Conservation (phyloP, 768 basidiomycete species). For the Tylopilus cervinicoccineus region DNA sequence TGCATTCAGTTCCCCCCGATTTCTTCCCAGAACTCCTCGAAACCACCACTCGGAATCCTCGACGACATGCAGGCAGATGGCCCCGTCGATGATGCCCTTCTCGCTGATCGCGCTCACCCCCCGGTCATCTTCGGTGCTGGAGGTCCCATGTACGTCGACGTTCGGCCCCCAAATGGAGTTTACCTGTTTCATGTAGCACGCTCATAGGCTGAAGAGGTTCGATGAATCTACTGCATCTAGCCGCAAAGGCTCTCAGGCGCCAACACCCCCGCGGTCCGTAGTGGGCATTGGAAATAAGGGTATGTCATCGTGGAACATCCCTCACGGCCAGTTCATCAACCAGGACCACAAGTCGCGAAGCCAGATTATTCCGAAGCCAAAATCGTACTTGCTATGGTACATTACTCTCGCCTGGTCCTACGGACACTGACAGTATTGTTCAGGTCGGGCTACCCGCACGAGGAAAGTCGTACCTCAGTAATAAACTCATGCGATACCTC, state of each 20-base stretch:
- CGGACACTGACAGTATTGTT: not conserved
- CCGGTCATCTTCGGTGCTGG: conserved; percentile 69
- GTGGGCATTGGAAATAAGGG: conserved; percentile 90
- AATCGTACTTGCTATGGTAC: conserved; percentile 96
- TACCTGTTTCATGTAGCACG: not conserved
- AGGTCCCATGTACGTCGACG: conserved; percentile 58
- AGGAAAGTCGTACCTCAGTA: conserved; percentile 97
- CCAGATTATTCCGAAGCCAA: conserved; percentile 99
- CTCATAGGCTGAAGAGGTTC: conserved; percentile 68
- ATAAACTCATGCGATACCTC: conserved; percentile 95
- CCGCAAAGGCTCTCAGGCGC: conserved; percentile 64
- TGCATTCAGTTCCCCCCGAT: conserved; percentile 9
- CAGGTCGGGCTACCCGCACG: conserved; percentile 97
- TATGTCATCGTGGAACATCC: conserved; percentile 23
- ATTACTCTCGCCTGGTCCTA: conserved; percentile 6
- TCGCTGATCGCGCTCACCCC: conserved; percentile 28
- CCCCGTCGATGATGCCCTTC: conserved; percentile 11
- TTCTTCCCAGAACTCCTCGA: conserved; percentile 4
- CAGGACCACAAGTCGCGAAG: conserved; percentile 64
- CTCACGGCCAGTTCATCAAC: not conserved
- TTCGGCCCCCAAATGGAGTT: not conserved
- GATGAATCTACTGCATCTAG: conserved; percentile 72
- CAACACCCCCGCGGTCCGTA: conserved; percentile 78
- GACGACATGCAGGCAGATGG: conserved; percentile 26
- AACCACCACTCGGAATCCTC: conserved; percentile 17